Evolutionary conservation across 169 alveolate genomes (phyloP), one percentile per base, ranked within the genome.

Genomic region (Eimeria brunetti): DNA sequence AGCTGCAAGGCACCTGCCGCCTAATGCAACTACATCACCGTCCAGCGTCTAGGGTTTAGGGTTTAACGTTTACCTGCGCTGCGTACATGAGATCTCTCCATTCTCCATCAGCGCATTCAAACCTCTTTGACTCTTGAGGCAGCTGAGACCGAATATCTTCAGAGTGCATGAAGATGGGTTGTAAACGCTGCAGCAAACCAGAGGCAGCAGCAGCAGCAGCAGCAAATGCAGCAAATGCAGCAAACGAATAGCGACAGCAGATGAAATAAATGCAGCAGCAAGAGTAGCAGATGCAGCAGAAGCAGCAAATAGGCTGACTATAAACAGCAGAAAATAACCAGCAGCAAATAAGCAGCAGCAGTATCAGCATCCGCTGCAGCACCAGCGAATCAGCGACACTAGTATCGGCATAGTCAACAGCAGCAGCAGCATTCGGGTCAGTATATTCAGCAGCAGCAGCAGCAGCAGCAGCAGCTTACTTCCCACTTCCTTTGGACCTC

Each of bases 101-200:
- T 71, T 98, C 99, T 24, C 97, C 96, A 94, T 99, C 99, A 58
- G 99, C 97, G 88, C 97, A 97, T 94, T 98, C 99, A 96, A 99
- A 99, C 92, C 98, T 97, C 96, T 99, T 98, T 71, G 99, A 98
- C 80, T 99, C 99, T 60, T 98, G 99, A 44, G 99, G 99, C 94
- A 99, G 97, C 97, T 99, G 98, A 80, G 99, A 98, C 83, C 99
- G 98, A 90, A 99, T 99, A 97, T 99, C 99, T 67, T 98, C 99
- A 56, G 99, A 98, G 94, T 98, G 99, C 95, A 99, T 97, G 98
- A 98, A 99, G 86, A 99, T 99, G 51, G 99, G 99, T 85, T 98
- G 99, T 81, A 98, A 96, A 44, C 99, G 97, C 97, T 91, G 92
- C 27, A 30, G 30, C n/a, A 12, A 73, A 38, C 83, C 51, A 18